Percentiles rank a stretch among this genome's conserved stretches.
Conservation (phyloP, 106 monocot species). For the Chionographis japonica region DNA sequence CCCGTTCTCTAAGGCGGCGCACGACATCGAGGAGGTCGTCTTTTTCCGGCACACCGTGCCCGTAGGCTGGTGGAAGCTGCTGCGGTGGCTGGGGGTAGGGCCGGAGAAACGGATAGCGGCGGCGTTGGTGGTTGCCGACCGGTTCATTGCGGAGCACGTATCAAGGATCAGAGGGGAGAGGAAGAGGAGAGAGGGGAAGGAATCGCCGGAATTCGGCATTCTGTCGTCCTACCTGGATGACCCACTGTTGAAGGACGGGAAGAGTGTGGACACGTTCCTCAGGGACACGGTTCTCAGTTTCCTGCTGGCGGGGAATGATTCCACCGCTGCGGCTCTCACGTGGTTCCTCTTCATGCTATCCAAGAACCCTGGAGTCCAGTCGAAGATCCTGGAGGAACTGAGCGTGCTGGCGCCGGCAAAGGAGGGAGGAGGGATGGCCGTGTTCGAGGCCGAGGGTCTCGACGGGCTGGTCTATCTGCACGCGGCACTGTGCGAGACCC, state of each 20-base stretch:
- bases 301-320: slow-evolving; percentile 1
- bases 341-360: slow-evolving; percentile 6
- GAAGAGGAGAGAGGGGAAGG: neutral
- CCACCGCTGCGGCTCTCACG: neutral
- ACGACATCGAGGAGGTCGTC: neutral
- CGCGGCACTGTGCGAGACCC: slow-evolving; percentile 24
- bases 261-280: neutral
- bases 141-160: neutral
- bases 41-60: neutral
- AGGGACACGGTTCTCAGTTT: neutral
- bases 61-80: neutral
- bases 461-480: slow-evolving; percentile 22
- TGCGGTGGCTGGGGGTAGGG: neutral
- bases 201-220: neutral
- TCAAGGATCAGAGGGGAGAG: no score
- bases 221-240: neutral
- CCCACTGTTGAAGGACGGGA: neutral
- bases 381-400: slow-evolving; percentile 6
- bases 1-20: slow-evolving; percentile 4
- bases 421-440: neutral
- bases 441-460: neutral
- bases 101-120: neutral
- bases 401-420: neutral
- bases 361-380: neutral
- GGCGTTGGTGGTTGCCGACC: neutral